Conservation (phyloP, 108 stramenopile species). For the Seminavis robusta region DNA sequence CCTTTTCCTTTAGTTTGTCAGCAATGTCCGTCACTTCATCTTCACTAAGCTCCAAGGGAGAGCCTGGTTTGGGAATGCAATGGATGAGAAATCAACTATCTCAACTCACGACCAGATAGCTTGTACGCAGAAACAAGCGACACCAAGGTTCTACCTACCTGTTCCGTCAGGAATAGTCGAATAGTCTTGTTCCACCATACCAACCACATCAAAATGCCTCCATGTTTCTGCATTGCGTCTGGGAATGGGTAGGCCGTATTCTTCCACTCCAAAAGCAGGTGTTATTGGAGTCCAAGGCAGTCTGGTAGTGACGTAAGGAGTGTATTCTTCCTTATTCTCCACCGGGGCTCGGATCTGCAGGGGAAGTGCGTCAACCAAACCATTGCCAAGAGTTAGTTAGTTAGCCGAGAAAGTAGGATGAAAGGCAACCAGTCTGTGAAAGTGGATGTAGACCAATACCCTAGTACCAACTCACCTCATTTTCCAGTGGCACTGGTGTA, state of each 20-base stretch:
- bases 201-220: constrained; percentile 82
- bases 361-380: not conserved
- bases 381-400: not conserved
- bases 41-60: constrained; percentile 18
- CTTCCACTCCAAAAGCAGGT: constrained; percentile 81
- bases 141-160: constrained; percentile 15
- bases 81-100: not conserved
- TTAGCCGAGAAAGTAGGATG: too few species aligned
- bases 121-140: not conserved
- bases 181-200: constrained; percentile 70
- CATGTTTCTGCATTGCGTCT: constrained; percentile 84
- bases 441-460: too few species aligned
- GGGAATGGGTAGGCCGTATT: constrained; percentile 74
- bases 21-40: constrained; percentile 21
- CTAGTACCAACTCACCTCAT: constrained; percentile 48
- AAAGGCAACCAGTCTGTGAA: too few species aligned
- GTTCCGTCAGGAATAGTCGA: constrained; percentile 37
- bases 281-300: constrained; percentile 74
- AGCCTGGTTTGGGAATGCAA: not conserved
- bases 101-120: not conserved
- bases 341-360: not conserved
- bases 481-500: constrained; percentile 45
- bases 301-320: constrained; percentile 64
- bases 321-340: constrained; percentile 68
- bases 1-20: constrained; percentile 33